Conservation (phyloP, 768 basidiomycete genomes). For the Auriscalpium orientale region DNA sequence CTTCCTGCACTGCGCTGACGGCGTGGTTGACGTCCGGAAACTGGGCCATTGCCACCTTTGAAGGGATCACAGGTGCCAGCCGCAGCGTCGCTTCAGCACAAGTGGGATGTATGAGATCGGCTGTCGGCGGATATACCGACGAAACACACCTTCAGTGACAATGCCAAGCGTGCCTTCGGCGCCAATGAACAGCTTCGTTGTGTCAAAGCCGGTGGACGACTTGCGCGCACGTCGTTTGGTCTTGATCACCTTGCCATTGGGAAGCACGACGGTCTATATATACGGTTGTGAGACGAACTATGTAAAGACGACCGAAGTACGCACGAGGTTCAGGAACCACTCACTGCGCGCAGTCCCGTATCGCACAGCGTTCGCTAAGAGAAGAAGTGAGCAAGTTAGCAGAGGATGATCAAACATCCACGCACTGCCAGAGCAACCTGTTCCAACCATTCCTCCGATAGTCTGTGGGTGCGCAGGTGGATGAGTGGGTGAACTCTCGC, state of each 20-base stretch:
- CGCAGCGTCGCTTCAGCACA: constrained; percentile 83
- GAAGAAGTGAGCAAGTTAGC: neutral
- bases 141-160: constrained; percentile 64
- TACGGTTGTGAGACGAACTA: neutral
- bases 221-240: constrained; percentile 76
- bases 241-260: constrained; percentile 80
- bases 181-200: constrained; percentile 83
- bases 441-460: constrained; percentile 85
- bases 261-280: constrained; percentile 72
- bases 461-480: constrained; percentile 34
- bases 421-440: constrained; percentile 80
- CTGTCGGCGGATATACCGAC: no score
- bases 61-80: constrained; percentile 73
- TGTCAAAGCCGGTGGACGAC: constrained; percentile 82
- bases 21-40: constrained; percentile 77
- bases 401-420: constrained; percentile 9
- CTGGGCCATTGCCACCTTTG: constrained; percentile 81
- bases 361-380: constrained; percentile 66
- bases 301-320: constrained; percentile 21
- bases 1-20: constrained; percentile 74
- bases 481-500: no score
- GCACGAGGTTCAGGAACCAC: constrained; percentile 77
- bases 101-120: no score
- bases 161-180: constrained; percentile 88
- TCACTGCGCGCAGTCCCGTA: constrained; percentile 86